phyloP scores from a whole-genome alignment of 164 flowering plant genomes.

The Berberis thunbergii region DNA sequence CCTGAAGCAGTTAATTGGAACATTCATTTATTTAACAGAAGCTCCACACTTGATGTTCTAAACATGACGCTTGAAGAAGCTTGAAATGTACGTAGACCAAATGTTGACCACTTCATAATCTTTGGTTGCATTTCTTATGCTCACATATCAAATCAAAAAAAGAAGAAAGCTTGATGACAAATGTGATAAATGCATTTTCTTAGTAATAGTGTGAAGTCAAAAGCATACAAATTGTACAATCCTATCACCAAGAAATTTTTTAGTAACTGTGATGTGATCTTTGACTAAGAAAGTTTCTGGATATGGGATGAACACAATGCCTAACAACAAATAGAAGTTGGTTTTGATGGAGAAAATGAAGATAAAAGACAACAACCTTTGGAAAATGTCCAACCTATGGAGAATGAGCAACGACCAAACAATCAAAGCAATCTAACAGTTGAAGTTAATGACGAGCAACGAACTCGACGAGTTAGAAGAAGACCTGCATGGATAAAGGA shows the following conservation, averaged over 20 bases:
- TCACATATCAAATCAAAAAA: neutral
- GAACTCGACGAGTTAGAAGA: neutral
- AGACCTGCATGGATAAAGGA: neutral
- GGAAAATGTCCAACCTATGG: neutral
- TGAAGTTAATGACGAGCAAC: neutral
- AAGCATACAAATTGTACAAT: neutral
- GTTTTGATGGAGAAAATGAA: neutral
- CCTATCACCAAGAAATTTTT: neutral
- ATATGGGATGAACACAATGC: neutral
- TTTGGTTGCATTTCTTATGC: slow-evolving; percentile 3
- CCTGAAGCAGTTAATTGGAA: neutral
- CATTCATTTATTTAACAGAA: neutral
- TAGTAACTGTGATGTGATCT: neutral
- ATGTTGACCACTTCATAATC: neutral
- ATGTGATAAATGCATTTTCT: neutral
- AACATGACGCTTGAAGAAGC: slow-evolving; percentile 1
- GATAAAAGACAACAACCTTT: neutral
- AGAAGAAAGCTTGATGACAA: slow-evolving; percentile 1
- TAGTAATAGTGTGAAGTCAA: neutral
- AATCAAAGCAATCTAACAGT: neutral
- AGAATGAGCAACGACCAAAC: neutral
- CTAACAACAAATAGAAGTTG: neutral
- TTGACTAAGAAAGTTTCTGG: neutral
- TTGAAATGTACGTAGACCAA: neutral
- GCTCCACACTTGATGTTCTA: neutral